A percentile compares a stretch with the other conserved stretches of the same genome.
phyloP scores from a whole-genome alignment of 176 grass and related monocot species.

The Cenchrus fungigraminus region DNA sequence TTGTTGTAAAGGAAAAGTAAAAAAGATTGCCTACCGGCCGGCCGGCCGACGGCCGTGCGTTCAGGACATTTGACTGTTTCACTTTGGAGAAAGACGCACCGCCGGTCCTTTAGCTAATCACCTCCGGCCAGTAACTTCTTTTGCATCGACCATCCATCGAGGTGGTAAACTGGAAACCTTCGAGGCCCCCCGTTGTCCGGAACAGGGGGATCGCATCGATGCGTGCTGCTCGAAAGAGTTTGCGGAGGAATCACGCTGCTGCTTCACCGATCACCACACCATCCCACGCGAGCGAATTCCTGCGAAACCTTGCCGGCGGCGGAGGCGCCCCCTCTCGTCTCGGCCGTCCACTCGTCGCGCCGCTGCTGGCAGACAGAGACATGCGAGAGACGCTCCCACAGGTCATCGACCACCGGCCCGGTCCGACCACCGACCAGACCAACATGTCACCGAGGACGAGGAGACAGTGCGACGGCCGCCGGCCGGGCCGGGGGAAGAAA shows the following conservation, averaged over 20 bases:
- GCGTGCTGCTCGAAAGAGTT: not conserved
- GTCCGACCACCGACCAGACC: not conserved
- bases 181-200: not conserved
- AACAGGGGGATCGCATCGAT: not conserved
- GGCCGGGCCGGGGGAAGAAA: too few relatives aligned
- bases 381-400: not conserved
- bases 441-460: not conserved
- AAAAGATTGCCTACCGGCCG: not conserved
- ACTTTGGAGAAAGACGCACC: not conserved
- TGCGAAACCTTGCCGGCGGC: not conserved
- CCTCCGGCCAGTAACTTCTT: not conserved
- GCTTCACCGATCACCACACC: too few relatives aligned
- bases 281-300: not conserved
- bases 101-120: not conserved
- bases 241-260: slow-evolving; percentile 1
- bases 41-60: slow-evolving; percentile 11
- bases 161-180: not conserved
- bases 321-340: too few relatives aligned
- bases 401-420: not conserved
- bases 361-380: not conserved
- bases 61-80: slow-evolving; percentile 10
- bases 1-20: not conserved
- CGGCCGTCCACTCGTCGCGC: too few relatives aligned
- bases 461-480: not conserved
- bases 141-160: not conserved